phyloP scores from a whole-genome alignment of 2,329 filamentous ascomycete genomes.

The Pyrenochaeta sp. region DNA sequence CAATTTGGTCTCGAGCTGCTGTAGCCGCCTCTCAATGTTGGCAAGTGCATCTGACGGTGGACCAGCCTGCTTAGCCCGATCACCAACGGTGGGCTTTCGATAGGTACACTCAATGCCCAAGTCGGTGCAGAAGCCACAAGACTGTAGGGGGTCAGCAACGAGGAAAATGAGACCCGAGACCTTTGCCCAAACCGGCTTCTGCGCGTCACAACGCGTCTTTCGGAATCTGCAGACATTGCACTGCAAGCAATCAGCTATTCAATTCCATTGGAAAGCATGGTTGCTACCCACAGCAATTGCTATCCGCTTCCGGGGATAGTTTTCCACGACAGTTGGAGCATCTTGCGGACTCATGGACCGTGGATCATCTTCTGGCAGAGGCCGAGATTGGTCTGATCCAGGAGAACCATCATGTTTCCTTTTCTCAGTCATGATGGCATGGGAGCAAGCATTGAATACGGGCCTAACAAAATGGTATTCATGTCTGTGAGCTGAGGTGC shows the following conservation, averaged over 20 bases:
- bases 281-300: constrained; percentile 31
- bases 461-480: not conserved
- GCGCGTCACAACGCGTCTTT: constrained; percentile 39
- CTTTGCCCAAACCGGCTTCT: constrained; percentile 20
- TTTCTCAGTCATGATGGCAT: constrained; percentile 24
- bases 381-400: constrained; percentile 9
- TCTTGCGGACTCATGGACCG: constrained; percentile 16
- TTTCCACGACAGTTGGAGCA: constrained; percentile 18
- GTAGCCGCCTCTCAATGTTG: constrained; percentile 33
- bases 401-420: constrained; percentile 22
- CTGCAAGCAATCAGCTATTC: constrained; percentile 16
- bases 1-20: constrained; percentile 31
- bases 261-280: not conserved
- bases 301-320: constrained; percentile 36
- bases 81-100: constrained; percentile 31
- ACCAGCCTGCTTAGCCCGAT: constrained; percentile 23
- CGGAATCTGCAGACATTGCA: constrained; percentile 41
- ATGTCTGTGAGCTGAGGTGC: constrained; percentile 3
- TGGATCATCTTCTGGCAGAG: constrained; percentile 5
- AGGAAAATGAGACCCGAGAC: constrained; percentile 5
- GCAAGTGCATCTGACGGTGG: constrained; percentile 26
- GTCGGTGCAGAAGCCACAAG: constrained; percentile 38
- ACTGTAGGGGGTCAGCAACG: constrained; percentile 7
- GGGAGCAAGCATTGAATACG: not conserved
- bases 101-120: constrained; percentile 40